These are phyloP conservation scores for Ogataea methanolica DNA, from an alignment of 805 yeast genomes.

Conservation along the genomic window DNA sequence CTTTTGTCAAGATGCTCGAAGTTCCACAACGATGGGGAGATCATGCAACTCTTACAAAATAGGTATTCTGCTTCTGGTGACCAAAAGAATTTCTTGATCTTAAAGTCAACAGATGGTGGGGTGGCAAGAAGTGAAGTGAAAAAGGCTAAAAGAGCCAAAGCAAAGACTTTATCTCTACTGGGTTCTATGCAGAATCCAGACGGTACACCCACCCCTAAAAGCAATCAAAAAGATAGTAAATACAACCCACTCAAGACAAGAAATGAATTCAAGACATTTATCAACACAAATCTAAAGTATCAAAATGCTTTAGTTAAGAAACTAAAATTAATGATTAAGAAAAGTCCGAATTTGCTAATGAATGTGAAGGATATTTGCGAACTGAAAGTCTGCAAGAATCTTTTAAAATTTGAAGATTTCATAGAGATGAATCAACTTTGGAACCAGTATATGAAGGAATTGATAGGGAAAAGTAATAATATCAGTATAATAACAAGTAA, in stretches of 20 bases:
- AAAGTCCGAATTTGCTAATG: slow-evolving; percentile 19
- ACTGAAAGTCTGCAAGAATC: slow-evolving; percentile 17
- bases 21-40: slow-evolving; percentile 30
- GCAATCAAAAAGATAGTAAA: slow-evolving; percentile 14
- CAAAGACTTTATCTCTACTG: slow-evolving; percentile 11
- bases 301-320: slow-evolving; percentile 38
- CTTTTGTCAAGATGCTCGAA: slow-evolving; percentile 41
- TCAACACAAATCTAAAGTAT: slow-evolving; percentile 31
- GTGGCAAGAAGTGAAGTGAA: slow-evolving; percentile 12
- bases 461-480: slow-evolving; percentile 35
- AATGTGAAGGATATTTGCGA: slow-evolving; percentile 18
- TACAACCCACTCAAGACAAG: slow-evolving; percentile 27
- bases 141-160: slow-evolving; percentile 10
- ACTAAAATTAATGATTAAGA: slow-evolving; percentile 25
- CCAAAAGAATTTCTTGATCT: slow-evolving; percentile 41
- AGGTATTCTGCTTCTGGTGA: slow-evolving; percentile 43
- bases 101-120: slow-evolving; percentile 35
- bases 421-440: slow-evolving; percentile 59
- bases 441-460: slow-evolving; percentile 61
- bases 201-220: background rate
- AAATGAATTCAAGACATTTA: slow-evolving; percentile 38
- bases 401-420: slow-evolving; percentile 44
- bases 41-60: slow-evolving; percentile 37
- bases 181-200: slow-evolving; percentile 4
- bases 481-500: slow-evolving; percentile 40